Evolutionary conservation across 1,284 basidiomycete genomes (phyloP).

Genomic region (Leccinum idahoense): DNA sequence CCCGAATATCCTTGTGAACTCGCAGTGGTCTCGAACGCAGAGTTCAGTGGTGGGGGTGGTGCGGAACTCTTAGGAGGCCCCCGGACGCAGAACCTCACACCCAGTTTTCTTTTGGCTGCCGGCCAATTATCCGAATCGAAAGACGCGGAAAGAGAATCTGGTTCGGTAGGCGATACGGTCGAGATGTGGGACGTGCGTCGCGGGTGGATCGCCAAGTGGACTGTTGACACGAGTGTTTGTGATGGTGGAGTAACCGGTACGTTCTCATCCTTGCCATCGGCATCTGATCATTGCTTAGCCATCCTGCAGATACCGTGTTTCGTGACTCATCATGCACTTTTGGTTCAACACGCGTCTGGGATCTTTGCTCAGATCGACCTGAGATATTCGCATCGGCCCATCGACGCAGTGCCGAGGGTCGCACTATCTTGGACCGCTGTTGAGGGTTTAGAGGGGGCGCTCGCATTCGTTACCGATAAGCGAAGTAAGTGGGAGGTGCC

Average conservation of each 20-base stretch:
- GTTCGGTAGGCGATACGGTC: slow-evolving; percentile 50
- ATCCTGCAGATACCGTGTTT: slow-evolving; percentile 60
- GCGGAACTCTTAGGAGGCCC: slow-evolving; percentile 29
- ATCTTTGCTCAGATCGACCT: slow-evolving; percentile 79
- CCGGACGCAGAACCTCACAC: slow-evolving; percentile 22
- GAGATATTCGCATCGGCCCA: slow-evolving; percentile 54
- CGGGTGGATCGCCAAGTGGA: slow-evolving; percentile 80
- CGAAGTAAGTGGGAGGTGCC: slow-evolving; percentile 65
- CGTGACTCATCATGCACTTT: slow-evolving; percentile 65
- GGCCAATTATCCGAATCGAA: slow-evolving; percentile 8
- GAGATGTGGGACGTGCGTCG: slow-evolving; percentile 88
- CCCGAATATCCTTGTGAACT: slow-evolving; percentile 79
- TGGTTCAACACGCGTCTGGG: slow-evolving; percentile 74
- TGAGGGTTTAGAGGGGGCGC: slow-evolving; percentile 40
- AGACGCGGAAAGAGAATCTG: slow-evolving; percentile 18
- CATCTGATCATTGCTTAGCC: background rate
- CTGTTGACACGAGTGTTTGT: slow-evolving; percentile 52
- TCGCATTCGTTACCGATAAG: slow-evolving; percentile 67
- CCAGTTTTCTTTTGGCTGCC: slow-evolving; percentile 17
- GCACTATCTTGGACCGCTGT: slow-evolving; percentile 64
- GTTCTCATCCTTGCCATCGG: slow-evolving; percentile 9
- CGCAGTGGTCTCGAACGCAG: slow-evolving; percentile 64
- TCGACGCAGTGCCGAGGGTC: slow-evolving; percentile 68
- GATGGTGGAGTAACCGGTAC: slow-evolving; percentile 71
- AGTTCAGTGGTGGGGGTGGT: slow-evolving; percentile 38